Conservation (phyloP, 257 asterid species). For the Forsythia viridissima region DNA sequence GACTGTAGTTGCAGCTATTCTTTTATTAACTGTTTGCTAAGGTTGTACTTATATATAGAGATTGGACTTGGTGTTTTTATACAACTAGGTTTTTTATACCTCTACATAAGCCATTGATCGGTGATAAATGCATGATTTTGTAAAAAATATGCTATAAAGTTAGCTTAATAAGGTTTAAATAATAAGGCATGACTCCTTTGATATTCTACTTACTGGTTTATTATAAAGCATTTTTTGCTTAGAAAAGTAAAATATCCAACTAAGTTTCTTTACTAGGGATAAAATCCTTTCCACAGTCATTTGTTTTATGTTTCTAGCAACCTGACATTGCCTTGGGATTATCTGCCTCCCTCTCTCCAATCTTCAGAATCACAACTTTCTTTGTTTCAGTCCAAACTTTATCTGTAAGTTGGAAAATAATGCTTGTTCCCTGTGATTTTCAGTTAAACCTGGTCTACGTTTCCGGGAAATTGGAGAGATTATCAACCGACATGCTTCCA, state of each 20-base stretch:
- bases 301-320: background rate
- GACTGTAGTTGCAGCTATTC: background rate
- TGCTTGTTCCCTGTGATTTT: slow-evolving; percentile 17
- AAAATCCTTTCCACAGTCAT: background rate
- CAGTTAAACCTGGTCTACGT: slow-evolving; percentile 96
- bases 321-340: background rate
- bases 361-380: background rate
- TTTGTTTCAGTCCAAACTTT: background rate
- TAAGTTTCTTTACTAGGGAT: background rate
- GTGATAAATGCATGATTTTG: background rate
- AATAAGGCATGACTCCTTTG: background rate
- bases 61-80: background rate
- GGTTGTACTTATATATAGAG: background rate
- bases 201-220: background rate
- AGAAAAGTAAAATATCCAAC: background rate
- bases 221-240: background rate
- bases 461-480: slow-evolving; percentile 95
- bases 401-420: background rate
- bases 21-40: background rate
- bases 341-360: background rate
- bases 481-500: slow-evolving; percentile 79
- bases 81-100: background rate
- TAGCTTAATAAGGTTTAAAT: background rate
- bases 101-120: background rate
- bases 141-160: background rate